Conservation (phyloP, 2,329 filamentous ascomycete species). For the Chaetomium sp. region DNA sequence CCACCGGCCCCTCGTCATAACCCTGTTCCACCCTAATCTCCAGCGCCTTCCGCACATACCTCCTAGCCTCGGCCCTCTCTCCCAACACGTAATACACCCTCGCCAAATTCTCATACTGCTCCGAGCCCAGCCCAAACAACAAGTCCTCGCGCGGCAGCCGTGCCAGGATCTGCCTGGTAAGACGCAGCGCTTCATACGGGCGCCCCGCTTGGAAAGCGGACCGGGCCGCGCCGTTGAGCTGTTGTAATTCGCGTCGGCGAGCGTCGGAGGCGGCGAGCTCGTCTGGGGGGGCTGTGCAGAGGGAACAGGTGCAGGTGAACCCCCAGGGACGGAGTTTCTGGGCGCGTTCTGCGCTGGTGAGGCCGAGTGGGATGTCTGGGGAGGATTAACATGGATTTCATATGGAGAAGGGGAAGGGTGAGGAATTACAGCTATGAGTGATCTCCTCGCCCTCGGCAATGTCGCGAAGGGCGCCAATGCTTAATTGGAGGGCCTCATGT, state of each 20-base stretch:
- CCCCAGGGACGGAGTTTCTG: slow-evolving; percentile 27
- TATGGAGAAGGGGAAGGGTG: not conserved
- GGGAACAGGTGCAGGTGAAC: slow-evolving; percentile 30
- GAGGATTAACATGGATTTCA: too few relatives aligned
- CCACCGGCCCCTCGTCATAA: slow-evolving; percentile 21
- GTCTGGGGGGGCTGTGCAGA: slow-evolving; percentile 26
- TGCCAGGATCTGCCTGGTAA: slow-evolving; percentile 25
- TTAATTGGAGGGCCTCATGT: slow-evolving; percentile 20
- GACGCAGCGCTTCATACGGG: slow-evolving; percentile 25
- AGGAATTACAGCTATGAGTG: slow-evolving; percentile 22
- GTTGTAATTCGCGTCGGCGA: slow-evolving; percentile 26
- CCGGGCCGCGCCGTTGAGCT: slow-evolving; percentile 23
- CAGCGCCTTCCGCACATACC: slow-evolving; percentile 28
- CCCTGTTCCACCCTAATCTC: slow-evolving; percentile 27
- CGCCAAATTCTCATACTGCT: slow-evolving; percentile 32
- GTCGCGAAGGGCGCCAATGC: slow-evolving; percentile 19
- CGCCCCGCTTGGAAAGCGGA: slow-evolving; percentile 25
- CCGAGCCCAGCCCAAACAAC: slow-evolving; percentile 24
- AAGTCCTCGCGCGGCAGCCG: slow-evolving; percentile 28
- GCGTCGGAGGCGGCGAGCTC: slow-evolving; percentile 28
- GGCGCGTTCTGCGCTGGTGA: slow-evolving; percentile 25
- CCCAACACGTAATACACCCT: slow-evolving; percentile 29
- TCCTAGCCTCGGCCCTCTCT: slow-evolving; percentile 24
- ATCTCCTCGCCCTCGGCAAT: slow-evolving; percentile 26
- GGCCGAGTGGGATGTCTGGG: slow-evolving; percentile 28